phyloP scores from a whole-genome alignment of 441 rosid species.

The Syzygium malaccense region DNA sequence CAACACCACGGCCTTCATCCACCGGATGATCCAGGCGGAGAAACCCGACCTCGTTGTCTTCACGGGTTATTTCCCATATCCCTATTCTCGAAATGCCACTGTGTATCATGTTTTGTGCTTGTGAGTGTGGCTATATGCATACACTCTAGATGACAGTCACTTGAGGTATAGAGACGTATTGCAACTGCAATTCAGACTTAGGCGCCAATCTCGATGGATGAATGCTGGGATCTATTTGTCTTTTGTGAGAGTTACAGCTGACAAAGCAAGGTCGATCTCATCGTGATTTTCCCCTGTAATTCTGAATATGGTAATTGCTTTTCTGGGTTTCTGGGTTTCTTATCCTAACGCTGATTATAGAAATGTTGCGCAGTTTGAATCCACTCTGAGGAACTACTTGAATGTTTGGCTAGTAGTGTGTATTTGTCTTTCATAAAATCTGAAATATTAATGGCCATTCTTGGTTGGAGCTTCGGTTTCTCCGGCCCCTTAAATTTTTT shows the following conservation, averaged over 20 bases:
- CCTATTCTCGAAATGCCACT: not conserved
- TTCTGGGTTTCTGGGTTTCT: not conserved
- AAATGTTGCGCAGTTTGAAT: not conserved
- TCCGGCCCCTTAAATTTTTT: not conserved
- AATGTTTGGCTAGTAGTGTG: not conserved
- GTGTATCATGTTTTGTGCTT: not conserved
- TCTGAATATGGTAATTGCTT: not conserved
- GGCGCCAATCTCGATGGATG: not conserved
- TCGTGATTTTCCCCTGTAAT: not conserved
- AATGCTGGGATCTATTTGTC: not conserved
- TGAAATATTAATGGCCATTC: not conserved
- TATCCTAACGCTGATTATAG: not conserved
- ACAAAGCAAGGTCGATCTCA: not conserved
- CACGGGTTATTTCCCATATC: not conserved
- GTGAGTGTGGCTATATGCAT: not conserved
- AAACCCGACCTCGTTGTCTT: slow-evolving; percentile 1
- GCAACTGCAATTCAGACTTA: not conserved
- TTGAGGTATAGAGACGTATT: not conserved
- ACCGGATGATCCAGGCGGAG: not conserved
- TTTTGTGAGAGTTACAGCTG: not conserved
- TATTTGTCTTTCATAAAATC: not conserved
- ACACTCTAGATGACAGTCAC: not conserved
- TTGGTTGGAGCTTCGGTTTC: not conserved
- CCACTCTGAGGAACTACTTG: not conserved
- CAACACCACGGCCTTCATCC: not conserved